These are phyloP conservation scores for Pythium brassicae DNA, from an alignment of 352 stramenopile species.

Conservation along the genomic window DNA sequence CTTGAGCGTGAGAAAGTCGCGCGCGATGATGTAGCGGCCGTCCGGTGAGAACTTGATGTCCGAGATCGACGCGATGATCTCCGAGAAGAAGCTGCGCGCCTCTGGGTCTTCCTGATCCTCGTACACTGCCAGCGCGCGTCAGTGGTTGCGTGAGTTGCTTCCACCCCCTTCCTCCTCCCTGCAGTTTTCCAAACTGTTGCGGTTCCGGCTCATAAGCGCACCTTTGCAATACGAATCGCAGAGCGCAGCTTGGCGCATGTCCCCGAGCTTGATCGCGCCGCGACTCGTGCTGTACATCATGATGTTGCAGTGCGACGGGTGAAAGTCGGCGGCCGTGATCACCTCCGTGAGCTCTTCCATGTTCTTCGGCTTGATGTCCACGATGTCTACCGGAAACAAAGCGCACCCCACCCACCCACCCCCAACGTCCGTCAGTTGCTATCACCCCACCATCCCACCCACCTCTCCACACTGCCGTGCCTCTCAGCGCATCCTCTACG, in stretches of 20 bases:
- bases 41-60: constrained; percentile 93
- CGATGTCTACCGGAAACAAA: constrained; percentile 68
- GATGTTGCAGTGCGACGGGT: constrained; percentile 91
- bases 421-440: background rate
- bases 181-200: no score
- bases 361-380: constrained; percentile 96
- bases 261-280: constrained; percentile 90
- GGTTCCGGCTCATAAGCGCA: no score
- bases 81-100: constrained; percentile 91
- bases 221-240: constrained; percentile 83
- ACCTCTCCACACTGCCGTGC: background rate
- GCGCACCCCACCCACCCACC: background rate
- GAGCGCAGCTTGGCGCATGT: constrained; percentile 89
- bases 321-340: constrained; percentile 93
- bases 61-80: constrained; percentile 95
- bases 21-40: constrained; percentile 92
- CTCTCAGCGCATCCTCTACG: constrained; percentile 6
- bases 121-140: constrained; percentile 53
- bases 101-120: constrained; percentile 80
- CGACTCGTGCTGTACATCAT: constrained; percentile 95
- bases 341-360: constrained; percentile 98
- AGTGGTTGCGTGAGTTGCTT: no score
- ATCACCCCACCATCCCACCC: no score
- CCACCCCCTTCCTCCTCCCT: no score
- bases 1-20: constrained; percentile 95